Conservation (phyloP, 257 asterid genomes). For the Plectranthus barbatus region DNA sequence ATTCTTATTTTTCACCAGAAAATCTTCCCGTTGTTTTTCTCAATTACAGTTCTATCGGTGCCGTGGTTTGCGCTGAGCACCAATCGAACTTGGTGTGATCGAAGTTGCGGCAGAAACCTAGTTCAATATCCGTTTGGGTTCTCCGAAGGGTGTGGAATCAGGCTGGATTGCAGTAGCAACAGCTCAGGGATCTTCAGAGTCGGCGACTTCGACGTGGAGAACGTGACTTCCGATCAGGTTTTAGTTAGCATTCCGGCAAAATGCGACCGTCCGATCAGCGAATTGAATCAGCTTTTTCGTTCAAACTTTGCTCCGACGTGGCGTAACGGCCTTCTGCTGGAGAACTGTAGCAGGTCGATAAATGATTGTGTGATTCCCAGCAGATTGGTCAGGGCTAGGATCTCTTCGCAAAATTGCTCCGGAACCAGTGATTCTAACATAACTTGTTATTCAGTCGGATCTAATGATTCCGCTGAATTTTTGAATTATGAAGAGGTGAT, state of each 20-base stretch:
- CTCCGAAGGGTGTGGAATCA: slow-evolving; percentile 39
- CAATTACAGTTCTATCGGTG: slow-evolving; percentile 16
- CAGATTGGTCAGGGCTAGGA: slow-evolving; percentile 11
- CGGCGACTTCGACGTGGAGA: slow-evolving; percentile 32
- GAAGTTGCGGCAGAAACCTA: slow-evolving; percentile 13
- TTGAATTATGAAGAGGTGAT: slow-evolving; percentile 22
- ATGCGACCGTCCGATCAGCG: slow-evolving; percentile 48
- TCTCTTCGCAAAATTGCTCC: slow-evolving; percentile 20
- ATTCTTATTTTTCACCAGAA: slow-evolving; percentile 8
- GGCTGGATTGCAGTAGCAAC: slow-evolving; percentile 27
- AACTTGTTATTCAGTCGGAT: slow-evolving; percentile 39
- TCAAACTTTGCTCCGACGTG: slow-evolving; percentile 39
- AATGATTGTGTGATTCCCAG: slow-evolving; percentile 40
- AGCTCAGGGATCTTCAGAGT: slow-evolving; percentile 21
- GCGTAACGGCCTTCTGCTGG: slow-evolving; percentile 53
- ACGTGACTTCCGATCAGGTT: slow-evolving; percentile 44
- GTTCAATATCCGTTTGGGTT: slow-evolving; percentile 72
- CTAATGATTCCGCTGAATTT: slow-evolving; percentile 17
- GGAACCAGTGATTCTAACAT: not conserved
- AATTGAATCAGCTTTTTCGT: slow-evolving; percentile 25
- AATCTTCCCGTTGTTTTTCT: slow-evolving; percentile 5
- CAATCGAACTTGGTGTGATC: slow-evolving; percentile 21
- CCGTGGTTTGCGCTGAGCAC: slow-evolving; percentile 6
- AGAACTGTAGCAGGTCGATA: slow-evolving; percentile 27
- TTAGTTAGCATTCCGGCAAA: slow-evolving; percentile 32